Percentiles rank a stretch among this genome's conserved stretches.
phyloP scores from a whole-genome alignment of 768 basidiomycete genomes.

The Boletus eberwhitei region DNA sequence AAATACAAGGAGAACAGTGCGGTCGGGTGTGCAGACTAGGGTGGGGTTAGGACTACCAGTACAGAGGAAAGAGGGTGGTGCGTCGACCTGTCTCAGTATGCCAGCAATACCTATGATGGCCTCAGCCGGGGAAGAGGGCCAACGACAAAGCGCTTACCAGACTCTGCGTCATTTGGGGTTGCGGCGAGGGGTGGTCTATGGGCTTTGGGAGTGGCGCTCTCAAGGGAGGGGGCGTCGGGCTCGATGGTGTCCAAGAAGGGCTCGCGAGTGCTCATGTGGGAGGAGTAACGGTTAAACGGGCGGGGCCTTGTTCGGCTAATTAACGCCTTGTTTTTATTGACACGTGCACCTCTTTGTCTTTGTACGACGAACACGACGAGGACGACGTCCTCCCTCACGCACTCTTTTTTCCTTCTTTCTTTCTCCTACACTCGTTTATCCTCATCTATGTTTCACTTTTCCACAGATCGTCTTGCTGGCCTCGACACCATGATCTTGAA shows the following conservation, averaged over 20 bases:
- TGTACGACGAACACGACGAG: constrained; percentile 14
- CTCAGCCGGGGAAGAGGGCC: constrained; percentile 3
- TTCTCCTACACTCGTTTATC: constrained; percentile 14
- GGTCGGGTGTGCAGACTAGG: constrained; percentile 74
- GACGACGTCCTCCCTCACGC: constrained; percentile 2
- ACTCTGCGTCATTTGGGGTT: constrained; percentile 66
- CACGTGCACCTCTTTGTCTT: constrained; percentile 9
- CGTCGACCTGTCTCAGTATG: constrained; percentile 68
- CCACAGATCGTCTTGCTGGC: constrained; percentile 41
- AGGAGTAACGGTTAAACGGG: background rate
- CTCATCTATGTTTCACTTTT: constrained; percentile 34
- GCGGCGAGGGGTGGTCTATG: constrained; percentile 48
- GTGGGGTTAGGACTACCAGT: constrained; percentile 9
- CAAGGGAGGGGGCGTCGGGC: constrained; percentile 66
- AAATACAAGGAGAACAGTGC: constrained; percentile 86
- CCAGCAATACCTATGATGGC: constrained; percentile 56
- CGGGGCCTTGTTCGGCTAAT: background rate
- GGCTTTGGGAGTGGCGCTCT: constrained; percentile 27
- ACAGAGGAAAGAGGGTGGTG: background rate
- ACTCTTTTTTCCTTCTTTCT: background rate
- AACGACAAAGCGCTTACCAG: constrained; percentile 43
- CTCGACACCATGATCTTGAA: constrained; percentile 39
- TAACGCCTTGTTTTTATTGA: constrained; percentile 10
- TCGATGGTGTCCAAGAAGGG: constrained; percentile 83
- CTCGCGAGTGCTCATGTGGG: constrained; percentile 52